Evolutionary conservation across 306 rosid genomes (phyloP), one percentile per base, ranked within the genome.

Genomic region (Citrullus colocynthis): DNA sequence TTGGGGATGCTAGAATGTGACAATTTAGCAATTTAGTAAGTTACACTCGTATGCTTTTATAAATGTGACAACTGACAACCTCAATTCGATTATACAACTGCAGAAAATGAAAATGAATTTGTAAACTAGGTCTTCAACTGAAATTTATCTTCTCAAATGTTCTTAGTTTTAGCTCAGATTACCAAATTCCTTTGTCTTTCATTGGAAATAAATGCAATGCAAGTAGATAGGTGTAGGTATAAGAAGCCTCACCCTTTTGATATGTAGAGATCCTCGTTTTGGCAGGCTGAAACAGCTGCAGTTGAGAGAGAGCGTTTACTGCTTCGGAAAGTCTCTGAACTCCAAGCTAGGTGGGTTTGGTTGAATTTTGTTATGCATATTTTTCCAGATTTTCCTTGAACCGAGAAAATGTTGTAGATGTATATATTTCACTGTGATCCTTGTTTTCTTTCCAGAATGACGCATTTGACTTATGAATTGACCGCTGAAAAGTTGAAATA

Each of bases 281-380:
- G 77, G 81, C 84, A 96, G 99, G 87, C 81, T 76, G 98, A 93
- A 52, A 55, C 90, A 57, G 73, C 86, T 32, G 85, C 85, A 60
- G 86, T 93, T 32, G 99, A 91, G 83, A 92, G 90, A 91, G 99
- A 96, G 80, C 91, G 84, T 24, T 73, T 82, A 52, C 84, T 96
- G 78, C 83, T 86, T 44, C 71, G 81, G 81, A 90, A 82, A 85
- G 83, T 93, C 85, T 85, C 94, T n/a, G 99, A 96, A 87, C 97
- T 96, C 80, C 93, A 90, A 77, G 79, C 92, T 64, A 87, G 96
- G 99, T 92, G 42, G 71, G 93, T 83, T 56, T 77, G 74, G 92
- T 83, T 45, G 64, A 52, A 45, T 28, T 39, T 62, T 80, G 32
- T 62, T 30, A n/a, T 24, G 75, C 71, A 28, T 78, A 55, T 82